Percentiles rank a stretch among this genome's conserved stretches.
These are phyloP conservation scores for Drechslerella dactyloides DNA, from an alignment of 2,329 filamentous ascomycete species.

Conservation along the genomic window DNA sequence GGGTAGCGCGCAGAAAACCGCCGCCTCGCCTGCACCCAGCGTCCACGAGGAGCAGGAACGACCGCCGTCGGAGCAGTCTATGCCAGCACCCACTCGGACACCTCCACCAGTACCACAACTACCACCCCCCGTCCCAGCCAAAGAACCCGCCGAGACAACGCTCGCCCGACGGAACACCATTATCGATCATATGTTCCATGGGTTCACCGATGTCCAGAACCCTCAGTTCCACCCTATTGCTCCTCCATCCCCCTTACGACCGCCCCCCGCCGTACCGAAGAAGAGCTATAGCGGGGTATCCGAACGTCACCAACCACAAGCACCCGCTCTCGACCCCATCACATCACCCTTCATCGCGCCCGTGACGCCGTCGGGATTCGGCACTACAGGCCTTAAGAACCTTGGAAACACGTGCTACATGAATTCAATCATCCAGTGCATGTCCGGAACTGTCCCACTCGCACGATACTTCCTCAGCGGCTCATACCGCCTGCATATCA, in stretches of 20 bases:
- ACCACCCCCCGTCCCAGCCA: constrained; percentile 30
- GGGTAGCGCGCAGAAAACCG: constrained; percentile 15
- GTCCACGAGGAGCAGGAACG: constrained; percentile 19
- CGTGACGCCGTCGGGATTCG: constrained; percentile 70
- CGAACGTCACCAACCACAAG: constrained; percentile 74
- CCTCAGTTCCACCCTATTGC: constrained; percentile 55
- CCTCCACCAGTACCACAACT: constrained; percentile 27
- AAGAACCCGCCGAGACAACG: constrained; percentile 30
- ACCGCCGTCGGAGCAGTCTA: neutral
- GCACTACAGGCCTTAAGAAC: constrained; percentile 78
- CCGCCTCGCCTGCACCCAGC: constrained; percentile 25
- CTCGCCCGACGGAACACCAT: constrained; percentile 50
- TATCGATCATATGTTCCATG: constrained; percentile 55
- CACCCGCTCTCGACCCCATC: constrained; percentile 73
- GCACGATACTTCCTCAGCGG: constrained; percentile 86
- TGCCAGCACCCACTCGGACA: constrained; percentile 28
- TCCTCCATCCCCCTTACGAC: constrained; percentile 58
- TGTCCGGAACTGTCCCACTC: constrained; percentile 90
- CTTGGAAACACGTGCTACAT: constrained; percentile 98
- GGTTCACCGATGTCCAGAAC: constrained; percentile 54
- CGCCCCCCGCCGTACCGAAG: constrained; percentile 64
- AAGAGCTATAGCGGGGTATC: constrained; percentile 82
- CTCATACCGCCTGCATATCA: constrained; percentile 79
- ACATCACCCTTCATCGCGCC: constrained; percentile 69
- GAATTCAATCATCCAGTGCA: constrained; percentile 97